A percentile compares a stretch with the other conserved stretches of the same genome.
These are phyloP conservation scores for Ziziphus jujuba DNA, from an alignment of 306 rosid species.

Conservation along the genomic window DNA sequence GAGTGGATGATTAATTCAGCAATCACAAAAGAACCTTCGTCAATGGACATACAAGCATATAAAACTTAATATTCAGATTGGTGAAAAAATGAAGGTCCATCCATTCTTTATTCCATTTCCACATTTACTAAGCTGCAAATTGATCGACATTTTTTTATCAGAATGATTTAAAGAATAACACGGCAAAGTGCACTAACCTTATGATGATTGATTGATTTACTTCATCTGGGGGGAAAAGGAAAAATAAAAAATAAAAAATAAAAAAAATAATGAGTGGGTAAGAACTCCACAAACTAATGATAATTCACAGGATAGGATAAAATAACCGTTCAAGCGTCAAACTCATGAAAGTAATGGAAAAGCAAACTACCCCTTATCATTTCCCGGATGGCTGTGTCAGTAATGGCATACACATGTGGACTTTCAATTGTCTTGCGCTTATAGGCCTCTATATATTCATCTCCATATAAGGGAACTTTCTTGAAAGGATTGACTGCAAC, in stretches of 20 bases:
- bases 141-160: background rate
- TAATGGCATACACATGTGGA: conserved; percentile 97
- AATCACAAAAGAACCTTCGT: too few species aligned
- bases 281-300: conserved; percentile 28
- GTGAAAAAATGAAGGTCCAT: too few species aligned
- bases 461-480: conserved; percentile 85
- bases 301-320: conserved; percentile 12
- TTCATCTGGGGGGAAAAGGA: too few species aligned
- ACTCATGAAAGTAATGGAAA: conserved; percentile 6
- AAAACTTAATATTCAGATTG: too few species aligned
- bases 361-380: conserved; percentile 74
- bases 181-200: conserved; percentile 58
- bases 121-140: background rate
- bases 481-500: conserved; percentile 95
- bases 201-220: conserved; percentile 94
- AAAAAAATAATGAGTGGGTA: conserved; percentile 10
- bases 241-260: conserved; percentile 32
- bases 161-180: conserved; percentile 1
- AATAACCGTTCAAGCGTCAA: conserved; percentile 23
- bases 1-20: too few species aligned
- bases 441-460: conserved; percentile 81
- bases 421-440: conserved; percentile 64
- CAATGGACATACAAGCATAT: too few species aligned
- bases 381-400: conserved; percentile 90
- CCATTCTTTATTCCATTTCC: too few species aligned